Percentiles rank a stretch among this genome's conserved stretches.
Conservation (phyloP, 768 basidiomycete species). For the Filobasidium floriforme region DNA sequence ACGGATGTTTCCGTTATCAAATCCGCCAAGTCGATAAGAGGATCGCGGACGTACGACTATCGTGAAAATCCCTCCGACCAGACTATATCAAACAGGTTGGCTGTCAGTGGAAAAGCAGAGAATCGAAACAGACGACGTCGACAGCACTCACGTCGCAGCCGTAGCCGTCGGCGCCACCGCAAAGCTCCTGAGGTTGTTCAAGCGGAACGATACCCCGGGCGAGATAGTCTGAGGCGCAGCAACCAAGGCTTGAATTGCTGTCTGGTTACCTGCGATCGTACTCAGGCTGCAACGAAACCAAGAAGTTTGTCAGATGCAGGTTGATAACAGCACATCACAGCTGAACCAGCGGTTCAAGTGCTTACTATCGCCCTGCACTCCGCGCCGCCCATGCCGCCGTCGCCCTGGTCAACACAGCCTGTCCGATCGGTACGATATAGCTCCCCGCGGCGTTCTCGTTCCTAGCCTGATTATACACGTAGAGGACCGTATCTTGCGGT, state of each 20-base stretch:
- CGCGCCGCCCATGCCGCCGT: slow-evolving; percentile 24
- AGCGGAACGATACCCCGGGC: slow-evolving; percentile 41
- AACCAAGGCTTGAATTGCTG: slow-evolving; percentile 46
- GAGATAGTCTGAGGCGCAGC: slow-evolving; percentile 48
- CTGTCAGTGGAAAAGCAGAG: slow-evolving; percentile 39
- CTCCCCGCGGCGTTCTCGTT: slow-evolving; percentile 48
- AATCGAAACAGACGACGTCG: background rate
- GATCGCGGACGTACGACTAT: slow-evolving; percentile 27
- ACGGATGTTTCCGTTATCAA: background rate
- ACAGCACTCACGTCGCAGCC: slow-evolving; percentile 7
- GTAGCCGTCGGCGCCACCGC: slow-evolving; percentile 26
- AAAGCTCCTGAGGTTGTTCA: slow-evolving; percentile 49
- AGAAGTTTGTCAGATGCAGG: background rate
- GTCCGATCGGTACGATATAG: slow-evolving; percentile 47
- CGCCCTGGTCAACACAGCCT: slow-evolving; percentile 25
- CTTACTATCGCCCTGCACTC: slow-evolving; percentile 35
- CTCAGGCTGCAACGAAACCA: slow-evolving; percentile 22
- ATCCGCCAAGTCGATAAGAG: too few relatives aligned
- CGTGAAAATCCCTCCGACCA: slow-evolving; percentile 48
- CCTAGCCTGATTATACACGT: slow-evolving; percentile 48
- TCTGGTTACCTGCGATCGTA: slow-evolving; percentile 43
- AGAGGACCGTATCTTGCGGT: slow-evolving; percentile 46
- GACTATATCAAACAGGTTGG: slow-evolving; percentile 48
- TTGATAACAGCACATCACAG: slow-evolving; percentile 14
- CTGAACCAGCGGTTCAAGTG: slow-evolving; percentile 5